Base-by-base conservation (phyloP, 2,329 filamentous ascomycete genomes). In the Fusarium cyanostomum region DNA sequence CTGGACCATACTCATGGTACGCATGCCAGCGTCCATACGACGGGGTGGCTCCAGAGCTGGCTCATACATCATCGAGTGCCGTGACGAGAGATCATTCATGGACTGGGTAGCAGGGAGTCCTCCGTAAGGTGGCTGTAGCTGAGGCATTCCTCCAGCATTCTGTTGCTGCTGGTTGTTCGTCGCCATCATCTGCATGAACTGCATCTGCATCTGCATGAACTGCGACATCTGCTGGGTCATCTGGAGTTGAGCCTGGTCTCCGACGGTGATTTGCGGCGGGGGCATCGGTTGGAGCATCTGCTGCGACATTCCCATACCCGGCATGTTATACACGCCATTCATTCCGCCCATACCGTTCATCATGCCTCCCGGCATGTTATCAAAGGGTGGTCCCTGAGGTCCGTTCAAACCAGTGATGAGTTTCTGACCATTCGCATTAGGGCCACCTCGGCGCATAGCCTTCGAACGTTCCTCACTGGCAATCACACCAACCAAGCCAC, bases 151-250 rank as follows among this genome's bases (percentile, higher is more conserved):
- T 6, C 43, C 43, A 21, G 26, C 30, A 15, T 64, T 71, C 52
- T 74, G 42, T 27, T 62, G 70, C 52, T 74, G 62, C 10, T 67
- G 66, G 39, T 65, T 62, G 59, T 79, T 79, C 45, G 73, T 67
- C 1, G 82, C 82, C 84, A 92, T 91, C 86, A 92, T 90, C 71
- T 94, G 90, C 90, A 96, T 94, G 78, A 93, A 93, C 73, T 96
- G 91, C 90, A 96, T 94, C 74, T 96, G 92, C 89, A 95, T 92
- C 73, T 93, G 90, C 90, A 94, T 93, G 78, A 94, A 93, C 70
- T 92, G 89, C 53, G 86, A 85, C 91, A 94, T 94, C 72, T 94
- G 90, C 71, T 92, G 89, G 7, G 86, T 89, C 83, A 95, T 90
- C 67, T 94, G 89, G 37, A 94, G 83, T 69, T 94, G 91, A 26